phyloP scores from a whole-genome alignment of 2,329 filamentous ascomycete species.

The Arthrobotrys musiformis region DNA sequence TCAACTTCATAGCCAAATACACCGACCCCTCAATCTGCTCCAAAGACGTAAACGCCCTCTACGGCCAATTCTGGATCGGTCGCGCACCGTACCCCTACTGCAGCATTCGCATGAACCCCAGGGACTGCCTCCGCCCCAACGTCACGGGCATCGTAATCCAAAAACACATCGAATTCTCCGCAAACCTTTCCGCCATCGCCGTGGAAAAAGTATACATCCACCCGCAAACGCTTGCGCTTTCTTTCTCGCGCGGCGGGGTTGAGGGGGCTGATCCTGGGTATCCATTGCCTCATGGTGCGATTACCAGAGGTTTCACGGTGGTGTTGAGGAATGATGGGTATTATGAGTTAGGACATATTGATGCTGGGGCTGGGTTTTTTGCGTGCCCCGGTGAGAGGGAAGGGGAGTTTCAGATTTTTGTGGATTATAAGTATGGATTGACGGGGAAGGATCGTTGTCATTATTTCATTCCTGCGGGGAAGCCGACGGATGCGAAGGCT shows the following conservation, averaged over 20 bases:
- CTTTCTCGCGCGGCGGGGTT: not conserved
- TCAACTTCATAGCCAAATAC: conserved; percentile 14
- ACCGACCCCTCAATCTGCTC: conserved; percentile 6
- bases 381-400: not conserved
- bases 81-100: conserved; percentile 7
- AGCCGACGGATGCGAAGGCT: conserved; percentile 13
- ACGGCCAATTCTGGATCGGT: conserved; percentile 13
- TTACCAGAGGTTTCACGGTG: conserved; percentile 3
- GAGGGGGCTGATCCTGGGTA: not conserved
- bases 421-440: conserved; percentile 11
- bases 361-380: conserved; percentile 6
- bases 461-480: conserved; percentile 16
- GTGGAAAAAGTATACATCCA: conserved; percentile 14
- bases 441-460: conserved; percentile 7
- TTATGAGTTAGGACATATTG: conserved; percentile 16
- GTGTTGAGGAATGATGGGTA: conserved; percentile 8
- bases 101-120: conserved; percentile 18
- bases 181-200: conserved; percentile 10
- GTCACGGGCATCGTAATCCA: not conserved
- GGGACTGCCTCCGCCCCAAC: conserved; percentile 4
- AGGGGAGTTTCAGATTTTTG: conserved; percentile 5
- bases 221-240: conserved; percentile 3
- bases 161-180: conserved; percentile 14
- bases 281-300: not conserved
- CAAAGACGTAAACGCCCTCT: conserved; percentile 8